phyloP scores from a whole-genome alignment of 805 yeast genomes.

The Candida dendrica region DNA sequence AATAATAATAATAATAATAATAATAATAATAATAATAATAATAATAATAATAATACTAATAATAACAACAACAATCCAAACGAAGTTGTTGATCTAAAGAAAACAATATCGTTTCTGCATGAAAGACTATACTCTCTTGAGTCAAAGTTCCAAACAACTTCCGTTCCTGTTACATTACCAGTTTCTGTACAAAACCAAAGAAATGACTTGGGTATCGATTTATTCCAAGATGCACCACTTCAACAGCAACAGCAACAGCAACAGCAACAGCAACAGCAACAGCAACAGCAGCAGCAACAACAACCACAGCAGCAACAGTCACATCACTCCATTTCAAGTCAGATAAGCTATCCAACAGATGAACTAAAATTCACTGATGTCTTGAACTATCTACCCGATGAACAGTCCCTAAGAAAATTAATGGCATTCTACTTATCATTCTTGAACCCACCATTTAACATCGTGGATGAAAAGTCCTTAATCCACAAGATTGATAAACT shows the following conservation, averaged over 20 bases:
- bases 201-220: neutral
- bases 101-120: neutral
- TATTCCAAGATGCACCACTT: neutral
- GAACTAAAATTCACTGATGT: neutral
- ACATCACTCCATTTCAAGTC: neutral
- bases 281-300: neutral
- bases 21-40: too few species aligned
- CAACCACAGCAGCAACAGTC: neutral
- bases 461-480: neutral
- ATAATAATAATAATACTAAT: too few species aligned
- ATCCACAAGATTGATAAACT: neutral
- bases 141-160: neutral
- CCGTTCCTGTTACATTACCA: neutral
- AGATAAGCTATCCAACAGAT: neutral
- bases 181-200: neutral
- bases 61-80: neutral
- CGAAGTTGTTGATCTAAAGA: neutral
- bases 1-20: too few species aligned
- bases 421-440: neutral
- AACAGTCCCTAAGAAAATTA: neutral
- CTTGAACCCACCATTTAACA: neutral
- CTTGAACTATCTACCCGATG: neutral
- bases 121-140: constrained; percentile 1
- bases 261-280: neutral
- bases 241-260: neutral